Percentiles rank a stretch among this genome's conserved stretches.
These are phyloP conservation scores for Macrophomina phaseolina DNA, from an alignment of 2,329 filamentous ascomycete genomes.

Conservation along the genomic window DNA sequence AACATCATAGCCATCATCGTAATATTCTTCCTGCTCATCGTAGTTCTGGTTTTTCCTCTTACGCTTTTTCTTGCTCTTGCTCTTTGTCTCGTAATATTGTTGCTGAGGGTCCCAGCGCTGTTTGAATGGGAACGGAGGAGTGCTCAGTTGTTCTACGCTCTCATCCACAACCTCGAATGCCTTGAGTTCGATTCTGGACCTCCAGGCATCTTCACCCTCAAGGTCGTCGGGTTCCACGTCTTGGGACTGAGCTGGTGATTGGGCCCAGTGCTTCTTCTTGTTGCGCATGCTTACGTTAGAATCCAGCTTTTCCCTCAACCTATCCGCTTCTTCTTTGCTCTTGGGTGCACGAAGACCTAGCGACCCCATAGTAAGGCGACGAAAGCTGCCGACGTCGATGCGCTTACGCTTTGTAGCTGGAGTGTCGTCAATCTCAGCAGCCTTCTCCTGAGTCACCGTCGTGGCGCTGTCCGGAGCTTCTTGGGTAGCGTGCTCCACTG, in stretches of 20 bases:
- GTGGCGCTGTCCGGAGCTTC: background rate
- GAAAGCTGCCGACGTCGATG: conserved; percentile 66
- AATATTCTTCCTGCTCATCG: conserved; percentile 39
- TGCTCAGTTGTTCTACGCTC: conserved; percentile 57
- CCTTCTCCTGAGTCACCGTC: background rate
- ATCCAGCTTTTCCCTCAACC: conserved; percentile 63
- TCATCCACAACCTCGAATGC: conserved; percentile 83
- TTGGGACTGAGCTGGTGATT: conserved; percentile 27
- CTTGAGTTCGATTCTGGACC: conserved; percentile 71
- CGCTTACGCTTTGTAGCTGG: conserved; percentile 40
- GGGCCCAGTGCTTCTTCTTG: conserved; percentile 29
- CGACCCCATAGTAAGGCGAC: conserved; percentile 73
- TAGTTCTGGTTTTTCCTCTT: conserved; percentile 32
- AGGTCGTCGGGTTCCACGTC: conserved; percentile 47
- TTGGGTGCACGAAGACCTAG: conserved; percentile 73
- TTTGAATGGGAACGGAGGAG: conserved; percentile 87
- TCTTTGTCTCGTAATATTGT: conserved; percentile 56
- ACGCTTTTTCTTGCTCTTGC: conserved; percentile 55
- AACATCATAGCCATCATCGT: conserved; percentile 37
- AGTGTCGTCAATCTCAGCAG: background rate
- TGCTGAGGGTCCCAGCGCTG: conserved; percentile 88
- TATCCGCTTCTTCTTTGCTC: conserved; percentile 70
- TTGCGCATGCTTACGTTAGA: conserved; percentile 1
- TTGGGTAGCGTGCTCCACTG: background rate
- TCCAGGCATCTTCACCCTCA: conserved; percentile 67